These are phyloP conservation scores for Trametes gibbosa DNA, from an alignment of 768 basidiomycete species.

Conservation along the genomic window DNA sequence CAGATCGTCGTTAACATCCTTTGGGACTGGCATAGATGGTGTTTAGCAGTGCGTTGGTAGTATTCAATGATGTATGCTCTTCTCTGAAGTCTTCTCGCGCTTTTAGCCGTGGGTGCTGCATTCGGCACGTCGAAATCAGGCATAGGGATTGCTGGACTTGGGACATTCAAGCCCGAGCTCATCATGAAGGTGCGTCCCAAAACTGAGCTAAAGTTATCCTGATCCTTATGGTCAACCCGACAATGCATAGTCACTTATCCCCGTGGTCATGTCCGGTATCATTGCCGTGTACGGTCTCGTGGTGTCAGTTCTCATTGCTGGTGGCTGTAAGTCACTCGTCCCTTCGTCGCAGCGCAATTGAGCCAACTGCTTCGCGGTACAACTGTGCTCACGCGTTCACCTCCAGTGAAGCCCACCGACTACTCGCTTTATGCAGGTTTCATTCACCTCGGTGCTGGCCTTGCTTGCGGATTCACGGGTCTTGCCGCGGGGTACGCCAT, in stretches of 20 bases:
- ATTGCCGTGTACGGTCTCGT: constrained; percentile 97
- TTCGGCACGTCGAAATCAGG: constrained; percentile 96
- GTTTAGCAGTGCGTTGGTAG: constrained; percentile 75
- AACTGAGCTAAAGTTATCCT: neutral
- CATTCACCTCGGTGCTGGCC: constrained; percentile 87
- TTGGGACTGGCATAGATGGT: constrained; percentile 65
- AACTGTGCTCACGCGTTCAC: neutral
- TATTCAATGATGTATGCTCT: constrained; percentile 2
- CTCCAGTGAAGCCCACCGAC: constrained; percentile 56
- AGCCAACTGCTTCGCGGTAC: neutral
- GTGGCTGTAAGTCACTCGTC: constrained; percentile 44
- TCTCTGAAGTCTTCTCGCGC: neutral
- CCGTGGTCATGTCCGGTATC: constrained; percentile 98
- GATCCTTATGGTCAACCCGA: neutral
- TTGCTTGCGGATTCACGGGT: constrained; percentile 89
- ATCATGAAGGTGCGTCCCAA: constrained; percentile 87
- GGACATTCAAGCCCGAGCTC: constrained; percentile 90
- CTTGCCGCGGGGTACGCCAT: constrained; percentile 94
- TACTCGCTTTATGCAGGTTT: constrained; percentile 88
- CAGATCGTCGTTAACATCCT: neutral
- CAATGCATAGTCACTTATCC: constrained; percentile 74
- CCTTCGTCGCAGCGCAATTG: constrained; percentile 22
- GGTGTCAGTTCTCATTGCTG: constrained; percentile 89
- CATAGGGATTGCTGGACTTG: constrained; percentile 94
- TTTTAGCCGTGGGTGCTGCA: constrained; percentile 85